Percentiles rank a stretch among this genome's conserved stretches.
These are phyloP conservation scores for Dryadomyces quercus-mongolicae DNA, from an alignment of 2,329 filamentous ascomycete genomes.

Conservation along the genomic window DNA sequence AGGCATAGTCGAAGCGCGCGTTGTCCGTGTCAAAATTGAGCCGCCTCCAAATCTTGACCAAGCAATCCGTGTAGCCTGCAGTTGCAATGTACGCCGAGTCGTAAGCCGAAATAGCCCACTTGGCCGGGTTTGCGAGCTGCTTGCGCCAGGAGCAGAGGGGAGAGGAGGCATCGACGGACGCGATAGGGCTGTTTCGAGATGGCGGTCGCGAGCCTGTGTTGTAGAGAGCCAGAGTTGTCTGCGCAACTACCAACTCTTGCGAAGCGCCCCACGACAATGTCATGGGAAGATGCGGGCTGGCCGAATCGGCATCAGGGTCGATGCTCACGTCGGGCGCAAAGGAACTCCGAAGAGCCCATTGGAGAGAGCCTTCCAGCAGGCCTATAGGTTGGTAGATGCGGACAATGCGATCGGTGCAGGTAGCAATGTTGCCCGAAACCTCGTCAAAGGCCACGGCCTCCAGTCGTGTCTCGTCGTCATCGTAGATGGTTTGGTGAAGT, in stretches of 20 bases:
- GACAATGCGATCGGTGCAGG: constrained; percentile 52
- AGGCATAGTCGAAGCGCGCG: constrained; percentile 79
- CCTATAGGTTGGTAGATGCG: constrained; percentile 71
- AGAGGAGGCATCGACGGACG: neutral
- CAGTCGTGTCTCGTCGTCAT: constrained; percentile 56
- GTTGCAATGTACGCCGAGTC: constrained; percentile 82
- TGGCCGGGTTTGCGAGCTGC: constrained; percentile 57
- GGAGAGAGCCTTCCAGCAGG: constrained; percentile 56
- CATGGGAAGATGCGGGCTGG: constrained; percentile 12
- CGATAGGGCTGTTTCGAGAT: neutral
- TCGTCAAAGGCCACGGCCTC: constrained; percentile 75
- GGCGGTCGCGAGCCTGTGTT: constrained; percentile 33
- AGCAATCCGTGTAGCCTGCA: constrained; percentile 61
- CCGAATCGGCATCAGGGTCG: constrained; percentile 27
- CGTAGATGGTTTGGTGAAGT: constrained; percentile 82
- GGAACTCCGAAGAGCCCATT: constrained; percentile 53
- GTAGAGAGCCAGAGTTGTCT: constrained; percentile 58
- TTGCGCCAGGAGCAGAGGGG: constrained; percentile 56
- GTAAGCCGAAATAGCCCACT: constrained; percentile 68
- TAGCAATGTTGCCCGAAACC: constrained; percentile 71
- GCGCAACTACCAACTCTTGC: constrained; percentile 74
- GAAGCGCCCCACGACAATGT: constrained; percentile 74
- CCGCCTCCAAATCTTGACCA: constrained; percentile 89
- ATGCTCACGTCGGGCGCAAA: constrained; percentile 7
- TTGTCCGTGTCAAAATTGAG: constrained; percentile 73